A percentile compares a stretch with the other conserved stretches of the same genome.
Conservation (phyloP, 2,329 filamentous ascomycete species). For the Lasiodiplodia sp. region DNA sequence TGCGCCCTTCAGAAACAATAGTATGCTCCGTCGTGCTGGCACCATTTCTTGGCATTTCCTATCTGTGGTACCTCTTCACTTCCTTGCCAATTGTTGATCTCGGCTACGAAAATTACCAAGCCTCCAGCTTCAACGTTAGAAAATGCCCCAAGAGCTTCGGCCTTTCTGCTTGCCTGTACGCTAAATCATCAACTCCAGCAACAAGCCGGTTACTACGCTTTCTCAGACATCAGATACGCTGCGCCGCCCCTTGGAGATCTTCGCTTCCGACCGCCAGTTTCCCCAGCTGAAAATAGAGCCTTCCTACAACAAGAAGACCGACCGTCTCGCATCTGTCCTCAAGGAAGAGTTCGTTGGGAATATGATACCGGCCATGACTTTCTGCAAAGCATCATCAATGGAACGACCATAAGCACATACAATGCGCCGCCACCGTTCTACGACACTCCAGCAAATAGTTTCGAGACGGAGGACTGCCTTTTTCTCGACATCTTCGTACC, state of each 20-base stretch:
- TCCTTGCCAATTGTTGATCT: constrained; percentile 59
- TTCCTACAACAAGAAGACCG: constrained; percentile 54
- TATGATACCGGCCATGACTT: neutral
- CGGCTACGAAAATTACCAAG: constrained; percentile 61
- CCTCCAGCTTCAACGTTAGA: constrained; percentile 53
- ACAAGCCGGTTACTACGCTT: constrained; percentile 57
- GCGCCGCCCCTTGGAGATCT: constrained; percentile 60
- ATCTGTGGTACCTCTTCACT: neutral
- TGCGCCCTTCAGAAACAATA: neutral
- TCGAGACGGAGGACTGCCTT: constrained; percentile 46
- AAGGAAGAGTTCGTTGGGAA: constrained; percentile 43
- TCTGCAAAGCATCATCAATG: constrained; percentile 41
- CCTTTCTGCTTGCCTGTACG: constrained; percentile 1
- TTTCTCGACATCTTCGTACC: constrained; percentile 51
- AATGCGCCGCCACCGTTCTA: constrained; percentile 35
- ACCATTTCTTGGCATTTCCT: neutral
- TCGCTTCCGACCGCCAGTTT: constrained; percentile 58
- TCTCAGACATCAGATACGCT: constrained; percentile 65
- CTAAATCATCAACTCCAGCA: constrained; percentile 38
- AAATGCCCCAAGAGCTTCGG: neutral
- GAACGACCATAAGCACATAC: no score
- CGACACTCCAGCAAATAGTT: constrained; percentile 37
- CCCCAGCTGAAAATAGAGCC: constrained; percentile 52
- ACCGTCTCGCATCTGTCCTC: constrained; percentile 31
- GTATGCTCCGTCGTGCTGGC: neutral